These are phyloP conservation scores for Penicillium sp. DNA, from an alignment of 2,329 filamentous ascomycete genomes.

Conservation along the genomic window DNA sequence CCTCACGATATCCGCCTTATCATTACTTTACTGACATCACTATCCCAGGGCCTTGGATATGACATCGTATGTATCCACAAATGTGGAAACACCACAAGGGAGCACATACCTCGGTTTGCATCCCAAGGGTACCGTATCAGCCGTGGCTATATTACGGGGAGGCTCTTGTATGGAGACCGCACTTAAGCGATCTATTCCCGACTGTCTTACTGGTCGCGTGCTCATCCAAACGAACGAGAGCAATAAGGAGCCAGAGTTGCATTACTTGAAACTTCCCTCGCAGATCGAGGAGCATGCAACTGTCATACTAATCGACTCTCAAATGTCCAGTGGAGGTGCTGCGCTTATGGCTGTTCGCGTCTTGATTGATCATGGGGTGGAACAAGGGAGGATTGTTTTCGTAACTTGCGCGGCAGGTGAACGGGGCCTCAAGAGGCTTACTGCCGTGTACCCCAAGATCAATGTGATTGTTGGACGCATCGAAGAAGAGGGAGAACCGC, in stretches of 20 bases:
- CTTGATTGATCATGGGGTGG: conserved; percentile 89
- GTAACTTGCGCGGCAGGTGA: conserved; percentile 89
- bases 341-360: conserved; percentile 93
- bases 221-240: conserved; percentile 85
- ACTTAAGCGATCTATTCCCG: conserved; percentile 83
- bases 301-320: conserved; percentile 83
- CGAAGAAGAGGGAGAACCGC: conserved; percentile 74
- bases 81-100: conserved; percentile 69
- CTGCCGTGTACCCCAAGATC: conserved; percentile 83
- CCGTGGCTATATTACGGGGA: conserved; percentile 83
- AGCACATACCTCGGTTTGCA: conserved; percentile 69
- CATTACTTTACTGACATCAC: neutral
- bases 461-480: conserved; percentile 82
- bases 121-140: conserved; percentile 71
- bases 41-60: conserved; percentile 68
- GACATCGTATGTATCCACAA: conserved; percentile 63
- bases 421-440: conserved; percentile 77
- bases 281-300: conserved; percentile 72
- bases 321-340: conserved; percentile 88
- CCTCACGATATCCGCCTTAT: neutral
- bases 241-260: conserved; percentile 87
- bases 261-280: conserved; percentile 77
- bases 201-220: conserved; percentile 83
- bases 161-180: conserved; percentile 86
- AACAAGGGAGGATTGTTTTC: conserved; percentile 80